Evolutionary conservation across 768 basidiomycete species (phyloP).

Genomic region (Naganishia kalamii): DNA sequence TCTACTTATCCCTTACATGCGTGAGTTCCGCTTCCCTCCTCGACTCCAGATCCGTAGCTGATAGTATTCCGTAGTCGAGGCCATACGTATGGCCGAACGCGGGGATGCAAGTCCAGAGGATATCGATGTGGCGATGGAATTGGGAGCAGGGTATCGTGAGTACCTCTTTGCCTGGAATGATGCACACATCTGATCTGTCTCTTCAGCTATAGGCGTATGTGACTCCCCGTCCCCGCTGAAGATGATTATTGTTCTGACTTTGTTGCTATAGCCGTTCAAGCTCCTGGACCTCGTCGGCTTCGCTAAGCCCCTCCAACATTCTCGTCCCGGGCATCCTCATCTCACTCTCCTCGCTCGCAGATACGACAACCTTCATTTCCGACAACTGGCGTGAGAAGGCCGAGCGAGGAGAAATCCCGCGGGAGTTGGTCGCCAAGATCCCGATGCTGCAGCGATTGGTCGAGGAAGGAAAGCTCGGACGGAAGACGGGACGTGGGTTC

Average conservation of each 20-base stretch:
- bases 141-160: constrained; percentile 49
- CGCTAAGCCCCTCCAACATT: background rate
- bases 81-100: constrained; percentile 50
- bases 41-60: background rate
- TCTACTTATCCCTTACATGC: constrained; percentile 50
- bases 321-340: background rate
- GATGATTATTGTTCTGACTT: no score
- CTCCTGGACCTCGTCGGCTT: constrained; percentile 48
- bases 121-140: constrained; percentile 51
- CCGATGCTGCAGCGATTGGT: constrained; percentile 46
- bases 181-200: background rate
- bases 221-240: no score
- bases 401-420: constrained; percentile 41
- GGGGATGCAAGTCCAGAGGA: constrained; percentile 49
- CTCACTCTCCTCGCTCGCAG: constrained; percentile 16
- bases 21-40: constrained; percentile 37
- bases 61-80: constrained; percentile 41
- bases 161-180: constrained; percentile 16
- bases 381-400: constrained; percentile 48
- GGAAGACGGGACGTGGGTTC: constrained; percentile 50
- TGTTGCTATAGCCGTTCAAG: constrained; percentile 42
- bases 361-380: constrained; percentile 47
- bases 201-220: constrained; percentile 44
- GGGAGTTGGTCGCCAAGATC: constrained; percentile 43
- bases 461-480: constrained; percentile 46